Evolutionary conservation across 2,329 filamentous ascomycete genomes (phyloP).

Genomic region (Curvularia verruculosa): DNA sequence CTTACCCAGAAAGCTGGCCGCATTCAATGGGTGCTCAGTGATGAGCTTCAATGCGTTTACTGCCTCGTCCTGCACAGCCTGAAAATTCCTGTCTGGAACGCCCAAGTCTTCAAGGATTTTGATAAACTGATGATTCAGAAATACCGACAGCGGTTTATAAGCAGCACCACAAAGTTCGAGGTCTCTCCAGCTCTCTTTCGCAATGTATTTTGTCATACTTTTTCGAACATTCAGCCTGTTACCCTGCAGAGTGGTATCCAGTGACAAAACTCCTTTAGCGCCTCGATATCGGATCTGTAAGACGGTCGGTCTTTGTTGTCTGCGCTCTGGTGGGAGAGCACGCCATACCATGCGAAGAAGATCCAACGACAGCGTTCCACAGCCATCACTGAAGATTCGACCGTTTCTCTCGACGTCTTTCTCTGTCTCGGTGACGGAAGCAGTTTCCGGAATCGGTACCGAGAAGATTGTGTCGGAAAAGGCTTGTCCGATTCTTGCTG

Average conservation of each 20-base stretch:
- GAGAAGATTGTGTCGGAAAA: slow-evolving; percentile 80
- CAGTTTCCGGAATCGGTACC: slow-evolving; percentile 59
- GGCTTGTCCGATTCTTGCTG: slow-evolving; percentile 67
- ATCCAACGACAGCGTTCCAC: slow-evolving; percentile 71
- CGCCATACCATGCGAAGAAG: slow-evolving; percentile 67
- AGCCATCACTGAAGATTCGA: slow-evolving; percentile 78
- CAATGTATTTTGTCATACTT: slow-evolving; percentile 80
- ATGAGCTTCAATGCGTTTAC: slow-evolving; percentile 65
- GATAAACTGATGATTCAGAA: slow-evolving; percentile 80
- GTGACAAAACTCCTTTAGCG: slow-evolving; percentile 66
- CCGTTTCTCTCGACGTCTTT: slow-evolving; percentile 61
- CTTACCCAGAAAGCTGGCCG: slow-evolving; percentile 65
- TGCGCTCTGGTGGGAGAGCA: slow-evolving; percentile 56
- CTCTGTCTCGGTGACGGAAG: slow-evolving; percentile 52
- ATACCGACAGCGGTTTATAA: slow-evolving; percentile 69
- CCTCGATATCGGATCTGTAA: slow-evolving; percentile 74
- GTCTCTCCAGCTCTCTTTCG: slow-evolving; percentile 54
- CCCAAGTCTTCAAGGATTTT: slow-evolving; percentile 85
- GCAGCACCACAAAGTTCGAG: slow-evolving; percentile 76
- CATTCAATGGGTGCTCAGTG: slow-evolving; percentile 64
- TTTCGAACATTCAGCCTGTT: slow-evolving; percentile 65
- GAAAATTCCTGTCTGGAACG: slow-evolving; percentile 64
- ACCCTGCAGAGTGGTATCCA: slow-evolving; percentile 67
- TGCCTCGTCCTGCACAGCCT: slow-evolving; percentile 67
- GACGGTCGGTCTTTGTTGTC: slow-evolving; percentile 51